phyloP scores from a whole-genome alignment of 768 basidiomycete genomes.

The Antrodiella citrinella region DNA sequence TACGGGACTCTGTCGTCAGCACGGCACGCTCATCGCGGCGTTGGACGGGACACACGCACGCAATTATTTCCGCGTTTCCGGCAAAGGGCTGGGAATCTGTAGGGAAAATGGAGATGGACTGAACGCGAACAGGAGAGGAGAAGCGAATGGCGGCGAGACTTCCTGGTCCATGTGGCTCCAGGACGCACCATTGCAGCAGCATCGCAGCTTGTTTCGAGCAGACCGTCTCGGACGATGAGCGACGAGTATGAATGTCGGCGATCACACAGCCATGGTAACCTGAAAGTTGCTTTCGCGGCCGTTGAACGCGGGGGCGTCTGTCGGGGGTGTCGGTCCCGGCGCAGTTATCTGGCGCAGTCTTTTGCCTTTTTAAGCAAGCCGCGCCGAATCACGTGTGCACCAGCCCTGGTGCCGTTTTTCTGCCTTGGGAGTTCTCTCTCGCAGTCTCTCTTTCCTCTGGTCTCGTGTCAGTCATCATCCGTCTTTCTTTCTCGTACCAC shows the following conservation, averaged over 20 bases:
- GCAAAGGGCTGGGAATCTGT: conserved; percentile 54
- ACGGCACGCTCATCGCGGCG: not conserved
- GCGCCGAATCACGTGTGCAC: too few relatives aligned
- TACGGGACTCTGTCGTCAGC: conserved; percentile 7
- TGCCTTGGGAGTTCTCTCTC: too few relatives aligned
- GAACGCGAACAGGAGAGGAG: conserved; percentile 56
- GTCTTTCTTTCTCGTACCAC: too few relatives aligned
- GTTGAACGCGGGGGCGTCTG: not conserved
- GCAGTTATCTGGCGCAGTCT: too few relatives aligned
- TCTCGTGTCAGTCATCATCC: too few relatives aligned
- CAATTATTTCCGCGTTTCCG: conserved; percentile 49
- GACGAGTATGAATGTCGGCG: not conserved
- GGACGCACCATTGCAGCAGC: conserved; percentile 62
- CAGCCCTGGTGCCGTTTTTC: too few relatives aligned
- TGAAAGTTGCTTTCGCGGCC: not conserved
- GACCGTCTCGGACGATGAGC: not conserved
- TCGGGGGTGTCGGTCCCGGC: too few relatives aligned
- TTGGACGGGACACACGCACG: conserved; percentile 33
- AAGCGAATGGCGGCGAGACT: conserved; percentile 69
- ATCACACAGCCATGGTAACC: not conserved
- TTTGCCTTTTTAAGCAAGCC: too few relatives aligned
- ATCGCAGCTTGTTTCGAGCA: conserved; percentile 9
- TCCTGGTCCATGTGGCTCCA: conserved; percentile 49
- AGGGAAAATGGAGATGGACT: conserved; percentile 64
- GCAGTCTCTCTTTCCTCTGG: too few relatives aligned